Conservation (phyloP, 1,284 basidiomycete genomes). For the Sutorius eximius region DNA sequence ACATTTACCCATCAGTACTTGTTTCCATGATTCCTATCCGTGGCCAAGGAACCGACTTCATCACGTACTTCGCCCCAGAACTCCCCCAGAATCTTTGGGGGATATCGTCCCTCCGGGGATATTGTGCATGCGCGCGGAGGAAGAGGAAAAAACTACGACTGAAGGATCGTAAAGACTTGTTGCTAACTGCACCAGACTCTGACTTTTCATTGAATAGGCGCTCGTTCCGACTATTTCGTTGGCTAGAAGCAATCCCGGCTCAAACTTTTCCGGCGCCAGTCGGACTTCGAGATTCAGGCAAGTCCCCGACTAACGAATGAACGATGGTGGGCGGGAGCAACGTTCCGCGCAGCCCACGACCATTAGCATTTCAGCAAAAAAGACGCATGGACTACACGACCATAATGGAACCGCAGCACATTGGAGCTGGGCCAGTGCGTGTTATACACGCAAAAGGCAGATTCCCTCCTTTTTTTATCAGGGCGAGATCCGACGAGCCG, state of each 20-base stretch:
- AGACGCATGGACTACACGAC: conserved; percentile 28
- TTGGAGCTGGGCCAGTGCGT: conserved; percentile 19
- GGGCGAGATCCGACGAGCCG: conserved; percentile 25
- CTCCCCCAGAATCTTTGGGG: background rate
- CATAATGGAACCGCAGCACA: conserved; percentile 22
- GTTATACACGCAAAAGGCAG: conserved; percentile 26
- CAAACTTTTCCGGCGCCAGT: background rate
- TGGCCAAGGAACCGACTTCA: background rate
- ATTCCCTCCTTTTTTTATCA: conserved; percentile 12
- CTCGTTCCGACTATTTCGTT: background rate
- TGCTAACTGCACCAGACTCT: background rate
- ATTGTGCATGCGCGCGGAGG: background rate
- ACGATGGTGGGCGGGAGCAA: conserved; percentile 2
- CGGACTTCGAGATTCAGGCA: background rate
- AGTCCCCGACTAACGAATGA: background rate
- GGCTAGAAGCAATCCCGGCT: background rate
- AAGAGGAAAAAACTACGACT: background rate
- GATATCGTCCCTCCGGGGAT: conserved; percentile 9
- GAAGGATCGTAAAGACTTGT: background rate
- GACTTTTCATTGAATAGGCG: background rate
- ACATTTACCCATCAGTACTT: background rate
- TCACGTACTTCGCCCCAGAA: conserved; percentile 11
- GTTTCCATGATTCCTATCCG: background rate
- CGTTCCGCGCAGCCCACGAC: conserved; percentile 13
- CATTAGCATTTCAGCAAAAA: conserved; percentile 1